Percentiles rank a stretch among this genome's conserved stretches.
These are phyloP conservation scores for Athelia psychrophila DNA, from an alignment of 1,284 basidiomycete species.

Conservation along the genomic window DNA sequence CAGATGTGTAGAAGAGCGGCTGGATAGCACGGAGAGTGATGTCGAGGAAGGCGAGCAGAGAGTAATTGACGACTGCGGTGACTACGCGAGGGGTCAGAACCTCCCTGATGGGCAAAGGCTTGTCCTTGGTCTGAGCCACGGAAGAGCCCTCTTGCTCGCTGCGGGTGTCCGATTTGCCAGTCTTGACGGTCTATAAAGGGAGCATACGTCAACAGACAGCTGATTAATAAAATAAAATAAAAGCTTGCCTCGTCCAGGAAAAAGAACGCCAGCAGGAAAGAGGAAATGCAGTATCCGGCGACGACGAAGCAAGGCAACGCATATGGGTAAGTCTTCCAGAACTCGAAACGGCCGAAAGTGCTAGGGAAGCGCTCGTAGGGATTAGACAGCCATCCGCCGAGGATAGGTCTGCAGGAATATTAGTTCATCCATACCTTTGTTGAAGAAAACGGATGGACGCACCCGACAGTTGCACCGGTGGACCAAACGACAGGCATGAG, in stretches of 20 bases:
- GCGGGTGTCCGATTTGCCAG: too few relatives aligned
- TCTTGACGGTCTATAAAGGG: too few relatives aligned
- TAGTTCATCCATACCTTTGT: too few relatives aligned
- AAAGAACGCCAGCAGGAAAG: slow-evolving; percentile 17
- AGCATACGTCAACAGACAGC: too few relatives aligned
- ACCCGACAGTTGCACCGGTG: slow-evolving; percentile 45
- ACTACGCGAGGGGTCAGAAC: slow-evolving; percentile 19
- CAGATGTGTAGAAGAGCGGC: slow-evolving; percentile 26
- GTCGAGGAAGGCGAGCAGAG: slow-evolving; percentile 25
- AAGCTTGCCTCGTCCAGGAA: slow-evolving; percentile 9
- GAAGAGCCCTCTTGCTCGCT: too few relatives aligned
- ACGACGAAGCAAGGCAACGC: slow-evolving; percentile 40
- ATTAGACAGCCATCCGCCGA: neutral
- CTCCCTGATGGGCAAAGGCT: slow-evolving; percentile 13
- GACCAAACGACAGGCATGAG: slow-evolving; percentile 43
- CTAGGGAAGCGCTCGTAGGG: slow-evolving; percentile 1
- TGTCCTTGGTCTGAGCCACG: neutral
- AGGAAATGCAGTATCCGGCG: slow-evolving; percentile 29
- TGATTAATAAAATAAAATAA: too few relatives aligned
- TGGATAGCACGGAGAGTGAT: slow-evolving; percentile 27
- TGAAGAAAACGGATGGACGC: neutral
- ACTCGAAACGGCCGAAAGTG: slow-evolving; percentile 13
- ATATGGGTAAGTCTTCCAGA: slow-evolving; percentile 44
- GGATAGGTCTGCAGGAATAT: neutral
- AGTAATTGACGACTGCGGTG: slow-evolving; percentile 26